Evolutionary conservation across 2,329 filamentous ascomycete genomes (phyloP), one percentile per base, ranked within the genome.

Genomic region (Aspergillus ochraceus): DNA sequence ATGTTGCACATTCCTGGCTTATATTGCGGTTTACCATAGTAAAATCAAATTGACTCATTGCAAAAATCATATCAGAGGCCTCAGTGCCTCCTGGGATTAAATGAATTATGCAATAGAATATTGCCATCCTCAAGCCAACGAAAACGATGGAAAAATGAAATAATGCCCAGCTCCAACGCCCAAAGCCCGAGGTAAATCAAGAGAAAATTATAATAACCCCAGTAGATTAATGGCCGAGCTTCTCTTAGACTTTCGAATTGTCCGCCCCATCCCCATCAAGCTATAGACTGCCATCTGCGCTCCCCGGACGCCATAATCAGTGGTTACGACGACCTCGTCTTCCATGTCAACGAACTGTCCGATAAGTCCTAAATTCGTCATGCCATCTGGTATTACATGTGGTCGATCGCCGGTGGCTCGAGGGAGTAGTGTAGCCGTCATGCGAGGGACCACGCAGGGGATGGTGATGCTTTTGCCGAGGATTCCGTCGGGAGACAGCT

Each of bases 331-430:
- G 30, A 69, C 72, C 62, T 79, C 77, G 29, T 71, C 68, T 11
- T 68, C 66, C 22, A 77, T 75, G 64, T 79, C 77, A 19, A 77
- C 77, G 66, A 76, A 80, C 63, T 79, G 77, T 12, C 77, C 77
- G 36, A 80, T 66, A 20, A 79, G 67, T 1, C 72, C 78, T 51
- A 79, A 64, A 64, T 80, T 80, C 22, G 62, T 69, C 24, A 70
- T 70, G 5, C 70, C 71, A 19, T 70, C 56, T 0, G 77, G 78
- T 49, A 79, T 72, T 0, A 79, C 70, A n/a, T 66, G 58, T 3
- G 78, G 78, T 2, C 79, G 72, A 65, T 80, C 76, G 4, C 70
- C 71, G 1, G 57, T 30, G 8, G 69, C 64, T 12, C 77, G 71
- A 2, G 74, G 68, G 46, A 80, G 63, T 57, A 80, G 73, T 39